These are phyloP conservation scores for Tylopilus subfusipes DNA, from an alignment of 768 basidiomycete genomes.

Conservation along the genomic window DNA sequence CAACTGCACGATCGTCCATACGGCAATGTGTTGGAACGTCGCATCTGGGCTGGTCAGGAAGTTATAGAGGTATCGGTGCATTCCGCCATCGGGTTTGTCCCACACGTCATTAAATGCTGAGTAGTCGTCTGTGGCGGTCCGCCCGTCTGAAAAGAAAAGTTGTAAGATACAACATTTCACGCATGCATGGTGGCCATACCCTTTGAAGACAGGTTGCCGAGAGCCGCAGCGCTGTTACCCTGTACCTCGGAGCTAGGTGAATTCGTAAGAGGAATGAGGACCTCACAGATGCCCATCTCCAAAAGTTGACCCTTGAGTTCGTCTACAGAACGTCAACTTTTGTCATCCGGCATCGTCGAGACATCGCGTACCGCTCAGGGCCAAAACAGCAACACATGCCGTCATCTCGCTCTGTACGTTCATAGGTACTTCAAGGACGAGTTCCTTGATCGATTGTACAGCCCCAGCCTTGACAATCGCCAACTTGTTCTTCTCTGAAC, in stretches of 20 bases:
- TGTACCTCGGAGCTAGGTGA: constrained; percentile 97
- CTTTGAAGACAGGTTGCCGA: constrained; percentile 97
- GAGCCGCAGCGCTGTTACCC: constrained; percentile 95
- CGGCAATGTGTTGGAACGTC: constrained; percentile 99
- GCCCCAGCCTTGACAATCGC: constrained; percentile 98
- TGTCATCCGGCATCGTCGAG: neutral
- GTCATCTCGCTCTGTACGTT: constrained; percentile 99
- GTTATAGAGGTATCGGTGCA: constrained; percentile 90
- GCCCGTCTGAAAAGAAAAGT: constrained; percentile 52
- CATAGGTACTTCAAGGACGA: constrained; percentile 92
- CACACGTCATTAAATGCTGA: constrained; percentile 97
- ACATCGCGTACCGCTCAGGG: constrained; percentile 74
- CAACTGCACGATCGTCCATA: constrained; percentile 98
- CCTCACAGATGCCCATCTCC: constrained; percentile 98
- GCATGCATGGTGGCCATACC: constrained; percentile 42
- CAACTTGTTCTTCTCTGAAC: constrained; percentile 96
- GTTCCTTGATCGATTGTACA: constrained; percentile 92
- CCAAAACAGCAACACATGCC: constrained; percentile 94
- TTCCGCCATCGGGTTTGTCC: constrained; percentile 96
- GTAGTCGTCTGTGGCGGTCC: constrained; percentile 81
- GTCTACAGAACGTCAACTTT: constrained; percentile 48
- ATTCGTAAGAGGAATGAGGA: constrained; percentile 93
- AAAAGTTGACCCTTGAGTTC: constrained; percentile 94
- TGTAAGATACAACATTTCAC: neutral
- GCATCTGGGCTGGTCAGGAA: constrained; percentile 93